These are phyloP conservation scores for Neurospora pannonica DNA, from an alignment of 495 filamentous ascomycete genomes.

Conservation along the genomic window DNA sequence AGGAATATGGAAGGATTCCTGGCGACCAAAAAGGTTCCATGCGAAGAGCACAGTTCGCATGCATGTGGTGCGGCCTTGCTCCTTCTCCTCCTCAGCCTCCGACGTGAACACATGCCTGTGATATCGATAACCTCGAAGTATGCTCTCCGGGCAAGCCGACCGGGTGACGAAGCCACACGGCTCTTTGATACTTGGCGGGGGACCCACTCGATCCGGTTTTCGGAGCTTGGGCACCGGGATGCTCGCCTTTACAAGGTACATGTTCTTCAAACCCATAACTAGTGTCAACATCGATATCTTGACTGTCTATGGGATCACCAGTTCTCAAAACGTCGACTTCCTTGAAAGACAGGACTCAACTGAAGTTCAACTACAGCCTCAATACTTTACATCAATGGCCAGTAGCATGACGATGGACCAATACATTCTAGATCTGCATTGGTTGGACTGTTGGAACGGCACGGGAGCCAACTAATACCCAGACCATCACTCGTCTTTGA, in stretches of 20 bases:
- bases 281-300: neutral
- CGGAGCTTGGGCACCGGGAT: neutral
- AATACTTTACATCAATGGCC: neutral
- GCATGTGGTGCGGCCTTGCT: neutral
- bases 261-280: neutral
- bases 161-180: neutral
- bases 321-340: neutral
- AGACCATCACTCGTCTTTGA: conserved; percentile 11
- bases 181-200: neutral
- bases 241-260: neutral
- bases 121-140: neutral
- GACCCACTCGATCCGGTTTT: neutral
- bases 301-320: neutral
- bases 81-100: neutral
- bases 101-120: neutral
- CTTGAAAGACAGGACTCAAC: neutral
- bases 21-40: neutral
- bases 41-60: neutral
- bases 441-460: neutral
- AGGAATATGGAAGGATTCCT: neutral
- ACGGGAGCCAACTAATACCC: neutral
- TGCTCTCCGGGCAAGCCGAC: neutral
- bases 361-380: neutral
- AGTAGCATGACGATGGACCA: neutral
- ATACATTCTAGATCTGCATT: neutral